These are phyloP conservation scores for Clonostachys byssicola DNA, from an alignment of 2,329 filamentous ascomycete species.

Conservation along the genomic window DNA sequence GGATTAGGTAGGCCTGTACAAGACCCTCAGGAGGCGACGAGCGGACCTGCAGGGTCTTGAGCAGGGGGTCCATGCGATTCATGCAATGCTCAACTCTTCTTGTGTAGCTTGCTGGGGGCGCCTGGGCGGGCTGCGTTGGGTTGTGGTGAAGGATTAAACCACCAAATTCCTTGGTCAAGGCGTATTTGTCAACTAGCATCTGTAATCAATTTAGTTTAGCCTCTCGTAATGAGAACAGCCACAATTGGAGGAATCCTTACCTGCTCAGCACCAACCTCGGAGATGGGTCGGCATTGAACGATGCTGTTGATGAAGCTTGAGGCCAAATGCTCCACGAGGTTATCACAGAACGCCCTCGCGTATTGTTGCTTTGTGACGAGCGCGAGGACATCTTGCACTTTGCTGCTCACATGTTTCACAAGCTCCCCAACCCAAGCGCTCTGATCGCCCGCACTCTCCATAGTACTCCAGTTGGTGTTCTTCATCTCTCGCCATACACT, in stretches of 20 bases:
- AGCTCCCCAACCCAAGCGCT: constrained; percentile 88
- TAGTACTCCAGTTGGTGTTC: constrained; percentile 89
- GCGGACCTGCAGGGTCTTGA: constrained; percentile 95
- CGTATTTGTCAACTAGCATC: constrained; percentile 96
- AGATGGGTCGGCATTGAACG: constrained; percentile 84
- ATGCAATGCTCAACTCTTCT: constrained; percentile 84
- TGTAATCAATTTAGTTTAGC: constrained; percentile 23
- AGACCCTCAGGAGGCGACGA: constrained; percentile 88
- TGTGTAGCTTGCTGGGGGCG: constrained; percentile 59
- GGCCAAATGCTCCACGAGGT: constrained; percentile 85
- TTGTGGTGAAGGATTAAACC: constrained; percentile 64
- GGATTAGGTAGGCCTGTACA: constrained; percentile 95
- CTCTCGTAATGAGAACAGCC: not conserved
- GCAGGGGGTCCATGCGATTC: constrained; percentile 81
- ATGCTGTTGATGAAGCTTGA: constrained; percentile 78
- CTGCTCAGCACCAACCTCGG: constrained; percentile 91
- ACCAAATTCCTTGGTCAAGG: constrained; percentile 74
- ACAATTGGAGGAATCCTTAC: constrained; percentile 30
- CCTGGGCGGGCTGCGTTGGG: constrained; percentile 31
- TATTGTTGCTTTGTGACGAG: constrained; percentile 89
- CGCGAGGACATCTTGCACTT: constrained; percentile 69
- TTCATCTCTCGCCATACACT: constrained; percentile 94
- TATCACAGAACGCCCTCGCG: constrained; percentile 89
- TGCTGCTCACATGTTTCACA: constrained; percentile 66
- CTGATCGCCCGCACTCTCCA: constrained; percentile 91